A percentile compares a stretch with the other conserved stretches of the same genome.
Evolutionary conservation across 75 land plant species (phyloP).

Genomic region (Azolla pinnata): DNA sequence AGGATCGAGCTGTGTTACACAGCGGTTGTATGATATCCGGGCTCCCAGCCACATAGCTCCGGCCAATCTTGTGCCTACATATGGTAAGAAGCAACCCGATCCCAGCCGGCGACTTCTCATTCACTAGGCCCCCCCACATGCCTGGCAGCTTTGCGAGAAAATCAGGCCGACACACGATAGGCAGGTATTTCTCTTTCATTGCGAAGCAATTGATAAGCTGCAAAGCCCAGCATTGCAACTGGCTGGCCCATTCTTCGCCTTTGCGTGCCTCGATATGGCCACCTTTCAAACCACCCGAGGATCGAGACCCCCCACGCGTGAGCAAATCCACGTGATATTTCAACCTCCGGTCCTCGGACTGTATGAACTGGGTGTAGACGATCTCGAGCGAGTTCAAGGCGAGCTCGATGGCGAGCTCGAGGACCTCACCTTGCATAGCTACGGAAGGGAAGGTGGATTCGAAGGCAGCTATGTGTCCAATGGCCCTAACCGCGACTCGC

Average conservation of each 20-base stretch:
- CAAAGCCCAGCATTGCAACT: slow-evolving; percentile 68
- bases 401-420: slow-evolving; percentile 44
- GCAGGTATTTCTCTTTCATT: slow-evolving; percentile 24
- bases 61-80: slow-evolving; percentile 38
- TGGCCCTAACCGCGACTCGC: slow-evolving; percentile 64
- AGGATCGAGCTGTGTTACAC: slow-evolving; percentile 56
- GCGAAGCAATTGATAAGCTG: slow-evolving; percentile 66
- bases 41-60: slow-evolving; percentile 25
- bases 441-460: slow-evolving; percentile 37
- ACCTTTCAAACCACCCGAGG: slow-evolving; percentile 61
- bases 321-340: slow-evolving; percentile 57
- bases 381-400: slow-evolving; percentile 41
- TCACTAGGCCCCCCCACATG: slow-evolving; percentile 70
- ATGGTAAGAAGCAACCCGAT: slow-evolving; percentile 52
- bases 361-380: slow-evolving; percentile 37
- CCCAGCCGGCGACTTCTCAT: slow-evolving; percentile 53
- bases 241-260: slow-evolving; percentile 84
- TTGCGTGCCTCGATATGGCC: slow-evolving; percentile 43
- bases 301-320: slow-evolving; percentile 45
- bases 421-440: slow-evolving; percentile 27
- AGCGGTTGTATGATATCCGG: slow-evolving; percentile 26
- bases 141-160: slow-evolving; percentile 40
- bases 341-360: slow-evolving; percentile 18
- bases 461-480: slow-evolving; percentile 63
- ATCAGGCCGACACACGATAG: slow-evolving; percentile 24